Base-by-base conservation (phyloP, 805 yeast genomes). In the Metschnikowia continentalis region DNA sequence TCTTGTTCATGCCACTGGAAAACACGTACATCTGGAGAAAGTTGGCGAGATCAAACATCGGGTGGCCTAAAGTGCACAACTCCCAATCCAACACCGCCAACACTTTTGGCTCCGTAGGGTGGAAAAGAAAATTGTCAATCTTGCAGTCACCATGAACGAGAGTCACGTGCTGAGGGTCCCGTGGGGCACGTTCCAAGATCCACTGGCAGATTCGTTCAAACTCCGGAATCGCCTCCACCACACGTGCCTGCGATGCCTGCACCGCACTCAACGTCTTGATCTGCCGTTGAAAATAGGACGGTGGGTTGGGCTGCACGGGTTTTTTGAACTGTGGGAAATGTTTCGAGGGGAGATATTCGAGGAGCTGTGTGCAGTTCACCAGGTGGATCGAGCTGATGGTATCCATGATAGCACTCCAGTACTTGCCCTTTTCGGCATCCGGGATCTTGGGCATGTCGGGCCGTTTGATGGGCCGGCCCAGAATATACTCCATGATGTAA, bases 71-170 rank as follows among this genome's bases (percentile, higher is more conserved):
- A 0, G 87, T 82, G 54, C 85, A 80, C 37, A 82, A 65, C 60
- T 82, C 88, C 88, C 88, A 82, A 60, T 82, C 87, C 39, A 82
- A 67, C 2, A 82, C 78, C 0, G 86, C 85, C 45, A 77, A 65
- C 2, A 82, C 80, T 41, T 63, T 61, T 19, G 76, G 75, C 42
- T 74, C 71, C 0, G 74, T 75, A 55, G 81, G 82, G 64, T 84
- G 77, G 67, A 78, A 78, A 33, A 86, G 75, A 55, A 86, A 70
- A 68, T 86, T 75, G 72, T 86, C 85, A 59, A 79, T 72, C 69
- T 83, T 79, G 75, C 78, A 76, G 69, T 83, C 83, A 41, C 91
- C 88, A 56, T 82, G 88, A 36, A 82, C 80, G 50, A 82, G 69
- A 2, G 76, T 67, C 38, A 74, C 67, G 13, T 67, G 60, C 5